Evolutionary conservation across 2,329 filamentous ascomycete genomes (phyloP), one percentile per base, ranked within the genome.

Genomic region (Apiospora phragmitis): DNA sequence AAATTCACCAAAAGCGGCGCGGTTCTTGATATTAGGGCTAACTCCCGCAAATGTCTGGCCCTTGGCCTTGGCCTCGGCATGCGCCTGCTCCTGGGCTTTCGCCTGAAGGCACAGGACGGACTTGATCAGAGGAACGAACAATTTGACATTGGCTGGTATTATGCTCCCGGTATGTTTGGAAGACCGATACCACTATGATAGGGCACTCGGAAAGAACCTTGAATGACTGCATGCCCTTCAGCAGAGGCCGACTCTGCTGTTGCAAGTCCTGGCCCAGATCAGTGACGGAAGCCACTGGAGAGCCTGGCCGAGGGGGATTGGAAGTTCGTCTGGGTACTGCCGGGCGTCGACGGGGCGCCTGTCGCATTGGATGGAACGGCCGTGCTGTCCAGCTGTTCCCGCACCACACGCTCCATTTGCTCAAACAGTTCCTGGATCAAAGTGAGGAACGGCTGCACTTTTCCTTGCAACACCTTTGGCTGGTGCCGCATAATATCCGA

Each of bases 141-240:
- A 88, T 82, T 93, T 94, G 68, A 99, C 95, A 77, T 98, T 98
- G 70, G 91, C 88, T 47, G 90, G 86, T 2, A 97, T 95, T 6
- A 92, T 92, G 65, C 83, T 86, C 67, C 67, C 95, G 90, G 77
- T 99, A 96, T 6, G 95, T 93, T 82, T 99, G 96, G 80, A 99
- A 98, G 74, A 99, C 94, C 4, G 95, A 98, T 0, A 99, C 96
- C 4, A 99, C 96, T 51, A 99, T 98, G 68, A 99, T 99, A 0
- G 96, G 96, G 76, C 96, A 99, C 81, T 99, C 96, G 1, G 95
- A 94, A 5, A 99, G 88, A 32, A 99, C 95, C 81, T 98, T 99
- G 88, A 99, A 99, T 0, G 96, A 99, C 80, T 97, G 94, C 94
- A 98, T 98, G 41, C 96, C 96, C 81, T 94, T 97, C 69, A 95